Evolutionary conservation across 73 alveolate species (phyloP).

Genomic region (Blepharisma stoltei): DNA sequence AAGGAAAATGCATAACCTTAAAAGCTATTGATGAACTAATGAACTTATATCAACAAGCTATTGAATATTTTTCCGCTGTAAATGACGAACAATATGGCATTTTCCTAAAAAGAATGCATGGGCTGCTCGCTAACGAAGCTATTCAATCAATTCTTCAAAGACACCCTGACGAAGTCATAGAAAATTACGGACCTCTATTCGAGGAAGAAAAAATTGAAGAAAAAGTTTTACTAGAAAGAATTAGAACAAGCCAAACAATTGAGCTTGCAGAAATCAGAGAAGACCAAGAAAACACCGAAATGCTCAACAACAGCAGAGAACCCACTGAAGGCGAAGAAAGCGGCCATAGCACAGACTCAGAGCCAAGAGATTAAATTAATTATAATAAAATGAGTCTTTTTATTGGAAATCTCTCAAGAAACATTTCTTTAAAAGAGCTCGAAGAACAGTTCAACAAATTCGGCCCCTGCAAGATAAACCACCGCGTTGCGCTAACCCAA

Average conservation of each 20-base stretch:
- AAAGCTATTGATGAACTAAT: slow-evolving; percentile 7
- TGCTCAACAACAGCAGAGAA: slow-evolving; percentile 9
- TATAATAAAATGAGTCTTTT: slow-evolving; percentile 38
- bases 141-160: slow-evolving; percentile 43
- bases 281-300: too few relatives aligned
- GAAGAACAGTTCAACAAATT: slow-evolving; percentile 41
- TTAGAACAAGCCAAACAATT: too few relatives aligned
- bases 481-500: slow-evolving; percentile 31
- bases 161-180: too few relatives aligned
- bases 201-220: slow-evolving; percentile 3
- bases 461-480: slow-evolving; percentile 42
- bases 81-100: slow-evolving; percentile 44
- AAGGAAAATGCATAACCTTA: too few relatives aligned
- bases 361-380: too few relatives aligned
- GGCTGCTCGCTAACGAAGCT: slow-evolving; percentile 49
- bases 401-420: slow-evolving; percentile 47
- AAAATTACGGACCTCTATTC: too few relatives aligned
- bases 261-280: too few relatives aligned
- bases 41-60: slow-evolving; percentile 27
- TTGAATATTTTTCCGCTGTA: slow-evolving; percentile 42
- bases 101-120: slow-evolving; percentile 55
- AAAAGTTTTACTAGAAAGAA: not conserved
- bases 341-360: not conserved
- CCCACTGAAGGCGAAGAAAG: not conserved
- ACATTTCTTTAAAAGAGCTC: slow-evolving; percentile 35